These are phyloP conservation scores for Cladophialophora chaetospira DNA, from an alignment of 2,329 filamentous ascomycete species.

Conservation along the genomic window DNA sequence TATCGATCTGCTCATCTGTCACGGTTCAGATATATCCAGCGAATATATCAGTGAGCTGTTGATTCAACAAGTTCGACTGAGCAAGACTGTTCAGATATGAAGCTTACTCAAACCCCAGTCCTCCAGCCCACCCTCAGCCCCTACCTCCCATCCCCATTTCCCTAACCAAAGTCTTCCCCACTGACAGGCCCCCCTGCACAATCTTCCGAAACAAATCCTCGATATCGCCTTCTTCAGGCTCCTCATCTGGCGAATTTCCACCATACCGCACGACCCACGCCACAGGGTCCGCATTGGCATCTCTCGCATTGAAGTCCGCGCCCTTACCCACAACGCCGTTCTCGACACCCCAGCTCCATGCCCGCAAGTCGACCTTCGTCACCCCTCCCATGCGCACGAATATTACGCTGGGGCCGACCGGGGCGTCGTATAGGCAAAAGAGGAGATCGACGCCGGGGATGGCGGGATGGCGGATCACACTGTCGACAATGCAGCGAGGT, in stretches of 20 bases:
- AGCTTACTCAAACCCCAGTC: no score
- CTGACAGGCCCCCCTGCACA: conserved; percentile 10
- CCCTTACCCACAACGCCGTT: conserved; percentile 14
- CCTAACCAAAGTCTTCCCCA: neutral
- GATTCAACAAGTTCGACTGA: no score
- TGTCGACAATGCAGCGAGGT: neutral
- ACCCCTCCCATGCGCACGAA: conserved; percentile 14
- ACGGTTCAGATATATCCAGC: no score
- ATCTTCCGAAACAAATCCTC: conserved; percentile 16
- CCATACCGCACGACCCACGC: conserved; percentile 6
- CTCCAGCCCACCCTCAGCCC: no score
- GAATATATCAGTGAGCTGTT: no score
- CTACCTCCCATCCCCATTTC: neutral
- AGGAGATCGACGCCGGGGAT: conserved; percentile 16
- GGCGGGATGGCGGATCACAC: conserved; percentile 14
- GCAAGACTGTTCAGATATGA: no score
- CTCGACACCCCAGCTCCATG: conserved; percentile 15
- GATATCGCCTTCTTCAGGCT: neutral
- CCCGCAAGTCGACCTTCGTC: conserved; percentile 11
- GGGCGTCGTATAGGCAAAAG: conserved; percentile 9
- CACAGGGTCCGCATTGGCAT: neutral
- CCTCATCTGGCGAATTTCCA: neutral
- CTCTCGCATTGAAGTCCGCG: neutral
- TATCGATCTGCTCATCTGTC: no score
- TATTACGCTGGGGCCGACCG: neutral